Percentiles rank a stretch among this genome's conserved stretches.
Conservation (phyloP, 176 grass and related monocot genomes). For the Avena eriantha region DNA sequence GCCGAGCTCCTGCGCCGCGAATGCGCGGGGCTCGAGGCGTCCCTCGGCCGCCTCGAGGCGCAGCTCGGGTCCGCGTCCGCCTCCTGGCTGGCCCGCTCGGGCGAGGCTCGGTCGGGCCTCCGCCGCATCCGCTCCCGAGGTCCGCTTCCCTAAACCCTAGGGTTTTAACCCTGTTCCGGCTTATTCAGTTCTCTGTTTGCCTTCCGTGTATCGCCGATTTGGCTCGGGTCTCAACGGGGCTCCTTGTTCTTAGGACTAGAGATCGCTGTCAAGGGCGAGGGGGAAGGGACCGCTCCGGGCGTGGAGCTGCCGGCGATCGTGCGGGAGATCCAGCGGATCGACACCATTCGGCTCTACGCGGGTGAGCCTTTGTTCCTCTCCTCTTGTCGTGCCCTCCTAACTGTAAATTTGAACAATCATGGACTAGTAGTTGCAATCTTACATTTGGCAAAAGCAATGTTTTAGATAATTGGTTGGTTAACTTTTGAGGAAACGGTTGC, state of each 20-base stretch:
- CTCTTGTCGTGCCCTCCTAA: background rate
- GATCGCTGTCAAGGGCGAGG: background rate
- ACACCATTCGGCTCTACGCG: constrained; percentile 65
- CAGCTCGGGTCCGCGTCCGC: constrained; percentile 42
- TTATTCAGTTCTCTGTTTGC: background rate
- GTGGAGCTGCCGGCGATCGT: constrained; percentile 45
- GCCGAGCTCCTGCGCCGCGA: constrained; percentile 58
- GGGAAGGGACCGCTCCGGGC: background rate
- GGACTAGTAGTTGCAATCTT: background rate
- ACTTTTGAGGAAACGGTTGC: background rate
- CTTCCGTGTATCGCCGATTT: constrained; percentile 1
- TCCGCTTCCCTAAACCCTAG: constrained; percentile 38
- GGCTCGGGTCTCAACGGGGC: constrained; percentile 24
- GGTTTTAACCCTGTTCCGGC: background rate
- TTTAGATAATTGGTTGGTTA: background rate
- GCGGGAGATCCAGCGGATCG: constrained; percentile 65
- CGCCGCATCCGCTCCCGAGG: constrained; percentile 40
- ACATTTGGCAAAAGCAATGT: background rate
- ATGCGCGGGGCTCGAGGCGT: constrained; percentile 56
- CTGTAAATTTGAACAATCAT: background rate
- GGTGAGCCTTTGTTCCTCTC: constrained; percentile 47
- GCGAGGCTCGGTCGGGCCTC: constrained; percentile 32
- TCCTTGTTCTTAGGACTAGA: constrained; percentile 16
- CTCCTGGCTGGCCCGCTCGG: constrained; percentile 59
- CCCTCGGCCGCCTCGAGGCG: constrained; percentile 50